Evolutionary conservation across 2,329 filamentous ascomycete genomes (phyloP), one percentile per base, ranked within the genome.

Genomic region (Exophiala alcalophila): DNA sequence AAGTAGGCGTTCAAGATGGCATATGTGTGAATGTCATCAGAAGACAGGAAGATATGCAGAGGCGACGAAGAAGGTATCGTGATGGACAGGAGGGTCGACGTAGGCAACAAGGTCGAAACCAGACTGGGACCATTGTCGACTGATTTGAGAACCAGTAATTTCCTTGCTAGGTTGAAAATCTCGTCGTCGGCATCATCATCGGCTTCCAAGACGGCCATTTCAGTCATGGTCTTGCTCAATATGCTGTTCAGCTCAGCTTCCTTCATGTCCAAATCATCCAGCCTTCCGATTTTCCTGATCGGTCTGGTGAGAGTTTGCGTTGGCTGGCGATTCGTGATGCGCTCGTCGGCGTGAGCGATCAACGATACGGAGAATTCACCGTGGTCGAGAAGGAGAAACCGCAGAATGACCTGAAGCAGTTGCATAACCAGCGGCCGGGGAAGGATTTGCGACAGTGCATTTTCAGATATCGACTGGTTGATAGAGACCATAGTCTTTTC

Each of bases 301-400:
- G 54, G 51, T 15, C 39, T 38, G 6, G 21, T 14, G 4, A 74
- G 71, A 46, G 80, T 78, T 20, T 62, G 54, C 2, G 62, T 53
- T 40, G 59, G 74, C 74, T 86, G 86, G 35, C 87, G 80, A 52
- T 78, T 81, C n/a, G 80, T 76, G 16, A 92, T 76, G 54, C 81
- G 84, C 40, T 84, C 79, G 54, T 96, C 88, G 1, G 91, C 88
- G 66, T 96, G 86, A 24, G 83, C 78, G 1, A 94, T 87, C 18
- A 98, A 67, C 0, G 85, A 83, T 65, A 92, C 81, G 14, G 90
- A 88, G 62, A 98, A 98, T 62, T 97, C 92, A 38, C 91, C 91
- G 23, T 87, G 78, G 1, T 85, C 84, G 0, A 98, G 74, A 2
- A 98, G 74, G 54, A 96, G 87, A 65, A 94, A 96, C 43, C 92